Conservation (phyloP, 176 grass and related monocot species). For the Avena eriantha region DNA sequence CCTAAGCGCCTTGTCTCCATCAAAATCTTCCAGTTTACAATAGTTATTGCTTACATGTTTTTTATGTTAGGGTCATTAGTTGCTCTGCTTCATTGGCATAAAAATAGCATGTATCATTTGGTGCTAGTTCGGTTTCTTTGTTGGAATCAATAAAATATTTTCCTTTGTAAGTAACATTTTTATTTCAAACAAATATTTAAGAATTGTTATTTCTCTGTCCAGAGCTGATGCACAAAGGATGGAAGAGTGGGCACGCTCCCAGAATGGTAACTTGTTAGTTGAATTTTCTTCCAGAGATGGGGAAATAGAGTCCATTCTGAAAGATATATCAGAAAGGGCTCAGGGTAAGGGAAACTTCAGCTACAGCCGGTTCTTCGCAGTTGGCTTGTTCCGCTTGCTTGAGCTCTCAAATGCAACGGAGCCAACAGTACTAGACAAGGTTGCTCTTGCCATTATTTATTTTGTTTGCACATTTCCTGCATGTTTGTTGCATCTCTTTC, state of each 20-base stretch:
- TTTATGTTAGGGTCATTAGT: slow-evolving; percentile 20
- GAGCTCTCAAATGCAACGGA: slow-evolving; percentile 94
- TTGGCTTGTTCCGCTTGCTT: slow-evolving; percentile 97
- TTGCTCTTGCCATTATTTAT: slow-evolving; percentile 53
- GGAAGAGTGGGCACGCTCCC: slow-evolving; percentile 91
- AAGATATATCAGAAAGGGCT: slow-evolving; percentile 92
- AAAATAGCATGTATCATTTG: slow-evolving; percentile 9
- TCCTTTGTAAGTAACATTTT: slow-evolving; percentile 5
- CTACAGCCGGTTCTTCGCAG: slow-evolving; percentile 95
- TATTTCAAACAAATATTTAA: slow-evolving; percentile 32
- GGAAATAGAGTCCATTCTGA: slow-evolving; percentile 79
- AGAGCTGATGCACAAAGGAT: slow-evolving; percentile 76
- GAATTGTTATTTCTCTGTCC: slow-evolving; percentile 40
- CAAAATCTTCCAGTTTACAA: slow-evolving; percentile 13
- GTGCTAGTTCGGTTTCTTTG: slow-evolving; percentile 20
- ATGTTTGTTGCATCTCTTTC: neutral
- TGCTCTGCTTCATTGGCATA: slow-evolving; percentile 28
- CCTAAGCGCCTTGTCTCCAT: neutral
- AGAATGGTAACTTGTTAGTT: slow-evolving; percentile 74
- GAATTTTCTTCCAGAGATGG: slow-evolving; percentile 87
- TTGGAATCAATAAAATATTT: slow-evolving; percentile 35
- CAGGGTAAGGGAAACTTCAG: slow-evolving; percentile 87
- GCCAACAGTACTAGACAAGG: slow-evolving; percentile 90
- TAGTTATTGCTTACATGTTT: neutral
- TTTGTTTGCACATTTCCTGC: slow-evolving; percentile 22